phyloP scores from a whole-genome alignment of 441 rosid species.

The Hypseocharis bilobata region DNA sequence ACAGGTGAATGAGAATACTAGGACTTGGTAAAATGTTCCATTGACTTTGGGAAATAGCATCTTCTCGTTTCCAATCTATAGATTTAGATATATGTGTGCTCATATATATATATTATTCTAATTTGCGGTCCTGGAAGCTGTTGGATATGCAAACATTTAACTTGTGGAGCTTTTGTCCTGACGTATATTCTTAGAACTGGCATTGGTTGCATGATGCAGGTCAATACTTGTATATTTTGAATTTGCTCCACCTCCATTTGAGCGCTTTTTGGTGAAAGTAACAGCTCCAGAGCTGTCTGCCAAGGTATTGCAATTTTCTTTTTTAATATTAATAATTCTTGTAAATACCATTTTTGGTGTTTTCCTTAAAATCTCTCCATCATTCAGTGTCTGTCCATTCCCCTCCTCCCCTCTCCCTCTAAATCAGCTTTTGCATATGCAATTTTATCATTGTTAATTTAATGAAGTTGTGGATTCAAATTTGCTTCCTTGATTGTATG shows the following conservation, averaged over 20 bases:
- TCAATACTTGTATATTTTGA: conserved; percentile 57
- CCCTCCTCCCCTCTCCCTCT: too few relatives aligned
- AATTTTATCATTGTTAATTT: too few relatives aligned
- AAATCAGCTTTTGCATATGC: too few relatives aligned
- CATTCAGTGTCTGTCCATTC: too few relatives aligned
- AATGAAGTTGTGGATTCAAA: too few relatives aligned
- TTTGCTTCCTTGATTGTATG: too few relatives aligned
- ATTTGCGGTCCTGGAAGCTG: not conserved
- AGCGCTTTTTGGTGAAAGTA: conserved; percentile 44
- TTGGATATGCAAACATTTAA: not conserved
- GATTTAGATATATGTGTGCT: too few relatives aligned
- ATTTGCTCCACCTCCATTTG: conserved; percentile 75
- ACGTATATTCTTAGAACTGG: not conserved
- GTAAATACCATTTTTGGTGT: not conserved
- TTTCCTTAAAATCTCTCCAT: not conserved
- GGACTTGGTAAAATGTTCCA: not conserved
- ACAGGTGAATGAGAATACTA: not conserved
- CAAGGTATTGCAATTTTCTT: conserved; percentile 36
- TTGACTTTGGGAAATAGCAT: not conserved
- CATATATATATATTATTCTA: too few relatives aligned
- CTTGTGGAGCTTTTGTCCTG: not conserved
- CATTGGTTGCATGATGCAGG: conserved; percentile 37
- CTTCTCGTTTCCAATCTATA: not conserved
- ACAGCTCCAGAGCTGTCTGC: conserved; percentile 22
- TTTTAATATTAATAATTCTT: not conserved